phyloP scores from a whole-genome alignment of 78 protist species.

The slime mould (Dictyostelium discoideum) region DNA sequence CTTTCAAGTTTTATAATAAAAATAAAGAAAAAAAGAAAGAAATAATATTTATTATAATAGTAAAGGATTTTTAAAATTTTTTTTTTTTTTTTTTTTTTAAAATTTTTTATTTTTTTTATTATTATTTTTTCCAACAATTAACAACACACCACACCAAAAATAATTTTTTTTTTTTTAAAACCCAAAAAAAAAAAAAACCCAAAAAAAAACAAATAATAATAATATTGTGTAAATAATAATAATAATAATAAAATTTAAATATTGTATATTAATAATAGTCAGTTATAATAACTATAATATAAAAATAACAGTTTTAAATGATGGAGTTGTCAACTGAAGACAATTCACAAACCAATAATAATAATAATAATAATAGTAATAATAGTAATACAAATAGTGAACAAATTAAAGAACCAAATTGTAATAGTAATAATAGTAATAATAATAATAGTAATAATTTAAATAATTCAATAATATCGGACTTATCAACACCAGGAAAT shows the following conservation, averaged over 20 bases:
- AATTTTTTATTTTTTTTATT: not conserved
- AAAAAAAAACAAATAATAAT: not conserved
- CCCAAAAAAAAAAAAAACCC: not conserved
- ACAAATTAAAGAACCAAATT: not conserved
- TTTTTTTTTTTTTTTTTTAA: not conserved
- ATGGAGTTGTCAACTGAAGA: not conserved
- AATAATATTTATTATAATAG: not conserved
- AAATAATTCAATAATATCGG: not conserved
- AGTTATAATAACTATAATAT: not conserved
- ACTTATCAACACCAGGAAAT: slow-evolving; percentile 13
- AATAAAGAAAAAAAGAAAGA: not conserved
- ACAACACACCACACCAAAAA: not conserved
- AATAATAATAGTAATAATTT: not conserved
- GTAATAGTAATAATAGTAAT: slow-evolving; percentile 3
- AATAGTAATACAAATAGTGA: not conserved
- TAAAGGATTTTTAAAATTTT: not conserved
- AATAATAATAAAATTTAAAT: not conserved
- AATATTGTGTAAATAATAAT: not conserved
- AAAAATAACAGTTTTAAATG: not conserved
- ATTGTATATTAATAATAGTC: not conserved
- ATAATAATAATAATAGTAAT: not conserved
- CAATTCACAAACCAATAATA: not conserved
- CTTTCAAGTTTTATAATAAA: not conserved
- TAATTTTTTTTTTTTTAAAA: not conserved
- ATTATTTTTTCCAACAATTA: not conserved